Base-by-base conservation (phyloP, 768 basidiomycete genomes). In the Pholiota conissans region DNA sequence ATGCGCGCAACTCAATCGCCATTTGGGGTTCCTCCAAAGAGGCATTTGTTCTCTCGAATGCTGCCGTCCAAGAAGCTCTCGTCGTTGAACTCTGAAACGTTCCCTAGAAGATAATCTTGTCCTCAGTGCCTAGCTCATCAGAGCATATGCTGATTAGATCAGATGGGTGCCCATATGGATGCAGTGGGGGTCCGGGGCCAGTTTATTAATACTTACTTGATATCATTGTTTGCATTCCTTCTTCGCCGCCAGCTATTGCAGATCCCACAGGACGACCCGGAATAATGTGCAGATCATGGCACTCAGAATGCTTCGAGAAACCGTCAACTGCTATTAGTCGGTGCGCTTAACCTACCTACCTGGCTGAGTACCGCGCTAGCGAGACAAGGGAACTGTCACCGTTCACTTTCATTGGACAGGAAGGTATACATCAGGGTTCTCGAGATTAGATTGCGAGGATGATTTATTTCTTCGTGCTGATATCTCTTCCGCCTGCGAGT, bases 271-370 rank as follows among this genome's bases (percentile, higher is more conserved):
- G 29, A n/a, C 53, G n/a, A 54, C 53, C 53, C 53, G 40, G 53
- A 54, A 54, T 47, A 54, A 54, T 54, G 53, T 54, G 53, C 53
- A 54, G 53, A 54, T 54, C 53, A 45, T 46, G 28, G 24, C 22
- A 42, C 37, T 18, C 27, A 42, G 27, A 37, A 52, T 3, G n/a
- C n/a, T n/a, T 4, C 35, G 16, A 13, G 42, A 32, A n/a, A n/a
- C n/a, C n/a, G n/a, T n/a, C 10, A 54, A 34, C 45, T 29, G 53
- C 46, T 42, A 46, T 46, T 47, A 30, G 24, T 54, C 27, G 11
- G 29, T 30, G 20, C 28, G 32, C 16, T 30, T 24, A 14, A 22
- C n/a, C 34, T 32, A 11, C 20, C 28, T 54, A 27, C 20, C 18
- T 47, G 28, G 24, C 18, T 30, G 18, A 20, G 32, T 20, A 24